A percentile compares a stretch with the other conserved stretches of the same genome.
Evolutionary conservation across 768 basidiomycete genomes (phyloP).

Genomic region (Cantharellus anzutake): DNA sequence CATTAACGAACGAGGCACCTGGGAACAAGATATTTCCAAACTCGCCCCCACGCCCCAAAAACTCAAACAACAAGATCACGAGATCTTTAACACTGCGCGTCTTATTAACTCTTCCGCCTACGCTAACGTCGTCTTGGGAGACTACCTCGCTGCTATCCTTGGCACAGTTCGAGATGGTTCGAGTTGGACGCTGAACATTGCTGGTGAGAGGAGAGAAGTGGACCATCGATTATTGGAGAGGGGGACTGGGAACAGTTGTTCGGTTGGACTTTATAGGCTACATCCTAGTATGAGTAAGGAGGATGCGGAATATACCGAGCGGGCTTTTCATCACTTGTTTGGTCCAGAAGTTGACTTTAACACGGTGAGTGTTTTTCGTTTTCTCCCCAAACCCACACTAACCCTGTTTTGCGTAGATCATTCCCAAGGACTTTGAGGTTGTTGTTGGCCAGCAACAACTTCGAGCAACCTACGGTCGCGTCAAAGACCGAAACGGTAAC

Average conservation of each 20-base stretch:
- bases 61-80: slow-evolving; percentile 41
- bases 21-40: slow-evolving; percentile 12
- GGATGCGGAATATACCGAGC: slow-evolving; percentile 25
- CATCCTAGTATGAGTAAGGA: slow-evolving; percentile 38
- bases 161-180: slow-evolving; percentile 26
- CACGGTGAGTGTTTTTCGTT: too few relatives aligned
- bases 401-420: too few relatives aligned
- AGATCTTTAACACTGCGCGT: slow-evolving; percentile 43
- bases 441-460: too few relatives aligned
- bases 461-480: too few relatives aligned
- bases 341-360: too few relatives aligned
- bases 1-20: slow-evolving; percentile 49
- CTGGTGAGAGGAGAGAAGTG: slow-evolving; percentile 2
- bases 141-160: slow-evolving; percentile 60
- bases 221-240: slow-evolving; percentile 25
- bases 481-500: too few relatives aligned
- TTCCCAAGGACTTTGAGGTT: too few relatives aligned
- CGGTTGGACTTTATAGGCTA: slow-evolving; percentile 42
- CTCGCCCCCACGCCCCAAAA: slow-evolving; percentile 12
- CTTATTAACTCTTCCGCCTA: slow-evolving; percentile 38
- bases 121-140: slow-evolving; percentile 29
- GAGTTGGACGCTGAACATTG: neutral
- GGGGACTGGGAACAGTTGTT: slow-evolving; percentile 42
- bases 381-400: too few relatives aligned
- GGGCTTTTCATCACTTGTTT: neutral